Evolutionary conservation across 805 yeast genomes (phyloP).

Genomic region (Ogataea parapolymorpha): DNA sequence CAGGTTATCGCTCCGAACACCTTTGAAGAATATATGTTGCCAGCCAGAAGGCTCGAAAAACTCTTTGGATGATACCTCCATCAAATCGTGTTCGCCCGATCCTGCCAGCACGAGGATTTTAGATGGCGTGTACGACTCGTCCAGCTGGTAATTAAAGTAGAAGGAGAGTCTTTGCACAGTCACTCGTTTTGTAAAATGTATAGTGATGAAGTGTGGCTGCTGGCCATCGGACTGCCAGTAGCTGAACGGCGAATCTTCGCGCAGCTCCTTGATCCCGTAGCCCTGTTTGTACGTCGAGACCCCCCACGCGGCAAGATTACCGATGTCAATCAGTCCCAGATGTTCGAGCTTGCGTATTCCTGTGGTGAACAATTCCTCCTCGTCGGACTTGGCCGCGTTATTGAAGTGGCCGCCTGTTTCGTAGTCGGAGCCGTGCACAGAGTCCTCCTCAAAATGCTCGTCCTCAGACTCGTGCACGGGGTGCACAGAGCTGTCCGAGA

Average conservation of each 20-base stretch:
- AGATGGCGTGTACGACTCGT: conserved; percentile 92
- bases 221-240: conserved; percentile 97
- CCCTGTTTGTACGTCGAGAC: conserved; percentile 75
- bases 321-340: conserved; percentile 66
- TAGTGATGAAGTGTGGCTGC: conserved; percentile 79
- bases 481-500: conserved; percentile 5
- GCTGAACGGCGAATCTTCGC: conserved; percentile 67
- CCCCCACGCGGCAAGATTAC: conserved; percentile 80
- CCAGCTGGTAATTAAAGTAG: conserved; percentile 65
- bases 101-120: conserved; percentile 66
- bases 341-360: conserved; percentile 57
- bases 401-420: conserved; percentile 9
- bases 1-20: conserved; percentile 50
- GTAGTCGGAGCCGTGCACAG: conserved; percentile 9
- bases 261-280: conserved; percentile 63
- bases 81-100: conserved; percentile 71
- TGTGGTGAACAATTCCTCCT: conserved; percentile 19
- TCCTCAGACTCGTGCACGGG: conserved; percentile 10
- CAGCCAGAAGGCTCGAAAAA: conserved; percentile 74
- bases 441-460: conserved; percentile 13
- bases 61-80: conserved; percentile 58
- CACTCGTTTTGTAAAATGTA: conserved; percentile 77
- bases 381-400: conserved; percentile 15
- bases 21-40: conserved; percentile 61
- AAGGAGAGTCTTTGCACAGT: conserved; percentile 64